These are phyloP conservation scores for Psilocybe azurescens DNA, from an alignment of 768 basidiomycete species.

Conservation along the genomic window DNA sequence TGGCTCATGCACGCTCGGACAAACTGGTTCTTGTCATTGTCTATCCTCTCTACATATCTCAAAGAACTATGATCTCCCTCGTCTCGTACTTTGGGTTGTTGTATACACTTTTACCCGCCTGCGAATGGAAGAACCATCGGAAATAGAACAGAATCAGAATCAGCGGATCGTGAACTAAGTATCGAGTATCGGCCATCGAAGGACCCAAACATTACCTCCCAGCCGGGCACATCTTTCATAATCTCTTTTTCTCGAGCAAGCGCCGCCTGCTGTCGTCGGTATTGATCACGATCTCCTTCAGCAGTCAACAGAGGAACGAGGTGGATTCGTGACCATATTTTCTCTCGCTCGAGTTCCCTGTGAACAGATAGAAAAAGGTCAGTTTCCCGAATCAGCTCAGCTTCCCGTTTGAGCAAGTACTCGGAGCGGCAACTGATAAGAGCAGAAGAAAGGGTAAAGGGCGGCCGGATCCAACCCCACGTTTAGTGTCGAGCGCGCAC, in stretches of 20 bases:
- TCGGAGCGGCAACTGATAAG: conserved; percentile 43
- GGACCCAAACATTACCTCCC: conserved; percentile 74
- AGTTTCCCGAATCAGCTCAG: conserved; percentile 44
- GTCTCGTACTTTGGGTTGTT: conserved; percentile 73
- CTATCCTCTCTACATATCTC: conserved; percentile 25
- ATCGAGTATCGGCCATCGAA: conserved; percentile 17
- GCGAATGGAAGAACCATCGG: conserved; percentile 9
- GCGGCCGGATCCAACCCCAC: conserved; percentile 75
- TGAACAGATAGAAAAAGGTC: conserved; percentile 21
- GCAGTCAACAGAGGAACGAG: conserved; percentile 91
- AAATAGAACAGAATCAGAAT: no score
- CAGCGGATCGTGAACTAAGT: not conserved
- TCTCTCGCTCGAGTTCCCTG: conserved; percentile 94
- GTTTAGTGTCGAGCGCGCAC: conserved; percentile 72
- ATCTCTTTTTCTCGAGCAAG: conserved; percentile 83
- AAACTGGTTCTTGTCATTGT: conserved; percentile 11
- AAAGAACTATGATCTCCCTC: conserved; percentile 40
- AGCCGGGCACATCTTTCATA: conserved; percentile 93
- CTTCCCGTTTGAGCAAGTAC: conserved; percentile 38
- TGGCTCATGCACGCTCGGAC: conserved; percentile 16
- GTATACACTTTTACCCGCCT: conserved; percentile 91
- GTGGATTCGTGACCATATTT: conserved; percentile 95
- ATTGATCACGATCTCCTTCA: conserved; percentile 91
- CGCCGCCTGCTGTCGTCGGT: conserved; percentile 81
- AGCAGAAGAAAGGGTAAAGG: conserved; percentile 26